Conservation (phyloP, 192 early-diverging fungal species). For the Mortierella hygrophila region DNA sequence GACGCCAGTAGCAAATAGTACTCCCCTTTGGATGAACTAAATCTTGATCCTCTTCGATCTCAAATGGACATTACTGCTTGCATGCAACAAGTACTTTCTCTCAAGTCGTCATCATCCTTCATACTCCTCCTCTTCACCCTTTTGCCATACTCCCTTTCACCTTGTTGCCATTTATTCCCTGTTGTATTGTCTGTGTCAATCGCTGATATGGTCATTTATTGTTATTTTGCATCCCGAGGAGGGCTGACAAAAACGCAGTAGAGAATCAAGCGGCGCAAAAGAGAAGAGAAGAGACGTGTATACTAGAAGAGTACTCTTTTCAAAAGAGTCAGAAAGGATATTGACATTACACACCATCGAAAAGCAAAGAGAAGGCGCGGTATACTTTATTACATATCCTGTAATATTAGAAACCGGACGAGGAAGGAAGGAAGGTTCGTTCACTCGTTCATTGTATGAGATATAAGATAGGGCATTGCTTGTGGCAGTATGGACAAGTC, state of each 20-base stretch:
- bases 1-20: background rate
- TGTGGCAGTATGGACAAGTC: background rate
- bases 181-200: background rate
- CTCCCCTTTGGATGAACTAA: background rate
- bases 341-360: background rate
- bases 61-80: background rate
- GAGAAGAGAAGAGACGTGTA: background rate
- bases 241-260: slow-evolving; percentile 7
- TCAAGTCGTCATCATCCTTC: background rate
- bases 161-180: background rate
- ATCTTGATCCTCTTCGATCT: slow-evolving; percentile 1
- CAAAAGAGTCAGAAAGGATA: background rate
- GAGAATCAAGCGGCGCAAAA: slow-evolving; percentile 7
- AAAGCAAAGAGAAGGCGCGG: background rate
- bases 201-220: background rate
- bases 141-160: background rate
- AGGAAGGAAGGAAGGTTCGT: background rate
- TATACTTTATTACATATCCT: background rate
- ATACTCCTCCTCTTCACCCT: background rate
- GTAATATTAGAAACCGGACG: background rate
- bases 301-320: background rate
- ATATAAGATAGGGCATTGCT: background rate
- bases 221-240: background rate
- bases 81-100: background rate
- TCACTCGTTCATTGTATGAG: background rate